Base-by-base conservation (phyloP, 768 basidiomycete species). In the Rickenella mellea region DNA sequence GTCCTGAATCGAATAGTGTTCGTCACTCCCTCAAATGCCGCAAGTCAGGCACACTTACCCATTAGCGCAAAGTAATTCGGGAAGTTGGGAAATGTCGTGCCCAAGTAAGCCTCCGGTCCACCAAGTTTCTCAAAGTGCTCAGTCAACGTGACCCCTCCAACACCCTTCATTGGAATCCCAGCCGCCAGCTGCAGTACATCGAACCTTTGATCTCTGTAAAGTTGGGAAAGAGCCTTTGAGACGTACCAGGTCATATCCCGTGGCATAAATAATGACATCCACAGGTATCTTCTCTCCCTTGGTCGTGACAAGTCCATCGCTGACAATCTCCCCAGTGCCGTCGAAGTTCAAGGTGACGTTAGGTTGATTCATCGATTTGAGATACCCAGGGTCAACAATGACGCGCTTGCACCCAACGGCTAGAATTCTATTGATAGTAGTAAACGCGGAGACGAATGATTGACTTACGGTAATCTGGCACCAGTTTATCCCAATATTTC, bases 341-440 rank as follows among this genome's bases (percentile, higher is more conserved):
- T 71, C 70, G 68, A 69, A 78, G 14, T 50, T 56, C 32, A 81
- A 48, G 15, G 58, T 59, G 26, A 81, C 71, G 54, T 83, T 80
- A 1, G 73, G 64, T 32, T 61, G 63, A 41, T 72, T 61, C 39
- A 82, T 55, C 20, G 65, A 60, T n/a, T 67, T 55, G 15, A 83
- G 66, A 52, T 78, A 81, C 14, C 68, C 68, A 3, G 74, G 71
- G 51, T 83, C 76, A 42, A 74, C 63, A 26, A 83, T 71, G 15
- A 80, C 68, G 28, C 81, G 68, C 56, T 79, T 80, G 54, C 78
- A 81, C 17, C 79, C 79, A 24, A 71, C 68, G 31, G 70, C 75
- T 76, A 39, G 6, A 27, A n/a, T 25, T 5, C 40, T 4, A 15
- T 36, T 25, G 27, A 26, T 4, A 19, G 38, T 19, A 44, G 10